Conservation (phyloP, 768 basidiomycete genomes). For the Mycena alexandri region DNA sequence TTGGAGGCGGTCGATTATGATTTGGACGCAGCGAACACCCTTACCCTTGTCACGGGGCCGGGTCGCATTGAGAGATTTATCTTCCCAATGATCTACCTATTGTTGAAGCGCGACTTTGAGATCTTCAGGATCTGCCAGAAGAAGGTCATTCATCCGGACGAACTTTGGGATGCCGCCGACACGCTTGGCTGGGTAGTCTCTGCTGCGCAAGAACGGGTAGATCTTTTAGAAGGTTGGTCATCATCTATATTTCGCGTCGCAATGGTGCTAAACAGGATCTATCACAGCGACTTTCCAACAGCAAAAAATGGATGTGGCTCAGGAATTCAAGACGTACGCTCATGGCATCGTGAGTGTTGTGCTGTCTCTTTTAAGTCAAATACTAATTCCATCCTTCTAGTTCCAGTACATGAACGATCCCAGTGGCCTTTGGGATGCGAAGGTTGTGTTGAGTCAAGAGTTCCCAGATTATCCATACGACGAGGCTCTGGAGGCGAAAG, state of each 20-base stretch:
- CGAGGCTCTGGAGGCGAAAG: slow-evolving; percentile 37
- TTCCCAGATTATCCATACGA: slow-evolving; percentile 40
- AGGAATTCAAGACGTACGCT: slow-evolving; percentile 44
- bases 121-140: slow-evolving; percentile 47
- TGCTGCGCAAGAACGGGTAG: slow-evolving; percentile 41
- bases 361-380: neutral
- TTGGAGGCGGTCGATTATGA: slow-evolving; percentile 45
- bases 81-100: slow-evolving; percentile 50
- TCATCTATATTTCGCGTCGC: neutral
- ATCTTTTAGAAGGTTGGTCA: slow-evolving; percentile 43
- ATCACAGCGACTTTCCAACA: slow-evolving; percentile 44
- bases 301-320: slow-evolving; percentile 40
- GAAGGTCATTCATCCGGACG: slow-evolving; percentile 43
- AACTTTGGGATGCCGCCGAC: slow-evolving; percentile 43
- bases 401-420: slow-evolving; percentile 34
- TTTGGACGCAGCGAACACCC: slow-evolving; percentile 45
- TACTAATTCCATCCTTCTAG: slow-evolving; percentile 19
- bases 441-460: slow-evolving; percentile 31
- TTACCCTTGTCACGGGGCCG: slow-evolving; percentile 45
- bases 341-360: slow-evolving; percentile 43
- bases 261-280: neutral
- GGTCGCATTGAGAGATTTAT: slow-evolving; percentile 51
- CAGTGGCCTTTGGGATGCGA: slow-evolving; percentile 34
- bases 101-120: slow-evolving; percentile 50
- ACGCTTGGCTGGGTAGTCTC: slow-evolving; percentile 40